A percentile compares a stretch with the other conserved stretches of the same genome.
Evolutionary conservation across 805 yeast species (phyloP).

Genomic region (Saccharomycopsis fibuligera): DNA sequence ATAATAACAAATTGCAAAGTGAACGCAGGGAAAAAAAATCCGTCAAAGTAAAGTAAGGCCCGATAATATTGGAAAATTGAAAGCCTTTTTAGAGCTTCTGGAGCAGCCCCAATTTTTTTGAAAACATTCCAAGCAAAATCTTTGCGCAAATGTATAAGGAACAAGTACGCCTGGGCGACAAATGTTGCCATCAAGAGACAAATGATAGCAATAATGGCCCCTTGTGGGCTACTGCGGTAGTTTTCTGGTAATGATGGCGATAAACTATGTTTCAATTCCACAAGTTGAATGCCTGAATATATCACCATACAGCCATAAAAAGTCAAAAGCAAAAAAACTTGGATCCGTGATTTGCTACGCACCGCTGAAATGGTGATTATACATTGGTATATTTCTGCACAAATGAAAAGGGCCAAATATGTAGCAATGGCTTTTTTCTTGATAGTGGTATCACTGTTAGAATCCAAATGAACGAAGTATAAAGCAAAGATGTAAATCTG

Average conservation of each 20-base stretch:
- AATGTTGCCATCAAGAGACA: conserved; percentile 31
- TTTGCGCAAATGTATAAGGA: conserved; percentile 28
- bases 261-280: conserved; percentile 28
- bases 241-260: conserved; percentile 19
- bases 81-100: conserved; percentile 29
- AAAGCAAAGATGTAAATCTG: conserved; percentile 34
- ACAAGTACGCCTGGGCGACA: conserved; percentile 27
- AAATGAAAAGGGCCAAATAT: conserved; percentile 35
- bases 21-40: conserved; percentile 36
- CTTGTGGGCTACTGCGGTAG: conserved; percentile 30
- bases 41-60: conserved; percentile 27
- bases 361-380: conserved; percentile 31
- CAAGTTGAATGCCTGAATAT: conserved; percentile 36
- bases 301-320: conserved; percentile 36
- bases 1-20: conserved; percentile 37
- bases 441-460: conserved; percentile 18
- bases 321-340: conserved; percentile 30
- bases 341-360: conserved; percentile 30
- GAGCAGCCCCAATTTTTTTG: conserved; percentile 36
- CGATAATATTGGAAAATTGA: conserved; percentile 32
- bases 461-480: conserved; percentile 28
- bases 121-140: conserved; percentile 34
- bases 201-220: conserved; percentile 34
- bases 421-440: conserved; percentile 23
- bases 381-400: conserved; percentile 36